These are phyloP conservation scores for Bruguiera sexangula DNA, from an alignment of 345 rosid species.

Conservation along the genomic window DNA sequence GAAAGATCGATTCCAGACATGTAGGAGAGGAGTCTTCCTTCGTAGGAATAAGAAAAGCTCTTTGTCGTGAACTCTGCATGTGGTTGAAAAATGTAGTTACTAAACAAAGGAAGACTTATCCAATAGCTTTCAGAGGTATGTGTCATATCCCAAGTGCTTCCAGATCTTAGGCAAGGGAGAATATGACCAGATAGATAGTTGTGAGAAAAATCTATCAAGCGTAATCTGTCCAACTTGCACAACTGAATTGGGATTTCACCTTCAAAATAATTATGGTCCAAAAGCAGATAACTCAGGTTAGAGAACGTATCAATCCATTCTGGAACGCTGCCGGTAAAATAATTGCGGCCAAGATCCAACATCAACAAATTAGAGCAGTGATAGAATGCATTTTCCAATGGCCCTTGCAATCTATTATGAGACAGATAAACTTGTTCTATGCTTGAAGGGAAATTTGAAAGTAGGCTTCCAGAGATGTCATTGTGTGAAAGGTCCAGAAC, in stretches of 20 bases:
- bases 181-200: slow-evolving; percentile 17
- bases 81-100: too few relatives aligned
- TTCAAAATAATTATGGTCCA: slow-evolving; percentile 15
- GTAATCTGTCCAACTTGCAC: slow-evolving; percentile 9
- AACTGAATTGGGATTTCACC: slow-evolving; percentile 16
- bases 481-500: slow-evolving; percentile 9
- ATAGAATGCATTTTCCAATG: neutral
- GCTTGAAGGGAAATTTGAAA: neutral
- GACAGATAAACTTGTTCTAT: slow-evolving; percentile 8
- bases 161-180: neutral
- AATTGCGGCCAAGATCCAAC: slow-evolving; percentile 20
- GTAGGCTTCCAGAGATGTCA: neutral
- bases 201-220: slow-evolving; percentile 21
- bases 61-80: slow-evolving; percentile 5
- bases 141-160: too few relatives aligned
- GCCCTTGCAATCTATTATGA: slow-evolving; percentile 1
- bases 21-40: neutral
- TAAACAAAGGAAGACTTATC: too few relatives aligned
- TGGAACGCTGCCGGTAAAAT: slow-evolving; percentile 16
- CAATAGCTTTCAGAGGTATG: too few relatives aligned
- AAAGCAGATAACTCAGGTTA: slow-evolving; percentile 15
- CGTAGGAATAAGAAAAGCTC: slow-evolving; percentile 8
- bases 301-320: slow-evolving; percentile 7
- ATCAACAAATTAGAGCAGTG: neutral
- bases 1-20: slow-evolving; percentile 41